A percentile compares a stretch with the other conserved stretches of the same genome.
Evolutionary conservation across 2,329 filamentous ascomycete genomes (phyloP).

Genomic region (Thyridium curvatum): DNA sequence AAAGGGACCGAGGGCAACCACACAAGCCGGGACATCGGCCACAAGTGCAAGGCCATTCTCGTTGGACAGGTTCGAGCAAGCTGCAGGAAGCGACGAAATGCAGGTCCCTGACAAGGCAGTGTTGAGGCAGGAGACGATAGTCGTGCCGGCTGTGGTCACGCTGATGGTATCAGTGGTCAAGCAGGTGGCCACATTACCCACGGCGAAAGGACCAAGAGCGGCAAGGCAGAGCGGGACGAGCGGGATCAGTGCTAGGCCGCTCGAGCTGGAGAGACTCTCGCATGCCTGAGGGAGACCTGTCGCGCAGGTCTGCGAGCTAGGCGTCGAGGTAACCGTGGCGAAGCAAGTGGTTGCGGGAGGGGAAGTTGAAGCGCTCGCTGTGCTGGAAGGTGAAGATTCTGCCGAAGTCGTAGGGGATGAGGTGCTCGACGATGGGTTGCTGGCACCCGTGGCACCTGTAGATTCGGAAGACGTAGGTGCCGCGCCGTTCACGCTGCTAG

Average conservation of each 20-base stretch:
- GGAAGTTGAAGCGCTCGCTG: slow-evolving; percentile 4
- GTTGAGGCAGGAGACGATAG: slow-evolving; percentile 7
- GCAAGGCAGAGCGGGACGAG: slow-evolving; percentile 4
- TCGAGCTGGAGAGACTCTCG: not conserved
- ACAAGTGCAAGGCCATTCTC: not conserved
- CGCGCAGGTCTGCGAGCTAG: not conserved
- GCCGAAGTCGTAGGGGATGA: not conserved
- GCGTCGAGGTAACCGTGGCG: not conserved
- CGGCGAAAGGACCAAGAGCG: slow-evolving; percentile 9
- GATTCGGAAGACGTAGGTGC: no score
- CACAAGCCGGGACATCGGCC: slow-evolving; percentile 1
- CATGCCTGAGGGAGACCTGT: slow-evolving; percentile 1
- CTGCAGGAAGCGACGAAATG: slow-evolving; percentile 1
- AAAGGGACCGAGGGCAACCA: not conserved
- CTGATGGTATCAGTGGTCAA: slow-evolving; percentile 5
- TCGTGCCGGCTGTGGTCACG: not conserved
- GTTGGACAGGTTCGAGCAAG: not conserved
- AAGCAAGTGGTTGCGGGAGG: not conserved
- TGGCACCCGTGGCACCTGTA: no score
- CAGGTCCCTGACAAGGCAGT: not conserved
- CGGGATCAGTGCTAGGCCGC: not conserved
- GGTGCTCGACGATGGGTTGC: not conserved
- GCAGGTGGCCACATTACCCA: slow-evolving; percentile 4
- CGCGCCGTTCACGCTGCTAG: not conserved
- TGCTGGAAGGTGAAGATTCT: not conserved